Evolutionary conservation across 2,329 filamentous ascomycete genomes (phyloP), one percentile per base, ranked within the genome.

Genomic region (Fonsecaea nubica): DNA sequence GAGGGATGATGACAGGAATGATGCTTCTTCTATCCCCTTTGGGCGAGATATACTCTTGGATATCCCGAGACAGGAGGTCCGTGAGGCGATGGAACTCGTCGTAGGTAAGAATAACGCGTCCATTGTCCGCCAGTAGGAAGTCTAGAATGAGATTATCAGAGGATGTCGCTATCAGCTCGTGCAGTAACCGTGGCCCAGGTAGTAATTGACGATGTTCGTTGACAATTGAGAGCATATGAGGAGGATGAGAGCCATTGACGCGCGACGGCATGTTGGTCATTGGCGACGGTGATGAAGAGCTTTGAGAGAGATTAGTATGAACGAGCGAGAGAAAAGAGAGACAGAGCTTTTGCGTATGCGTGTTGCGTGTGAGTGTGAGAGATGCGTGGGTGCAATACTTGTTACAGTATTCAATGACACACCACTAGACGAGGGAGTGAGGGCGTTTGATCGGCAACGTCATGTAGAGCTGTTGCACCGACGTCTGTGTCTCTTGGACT

Each of bases 1-100:
- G 93, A 1, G 90, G 89, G 15, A 96, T 78, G 21, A 96, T 83
- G 2, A 97, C 80, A 0, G 93, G 93, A 42, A 97, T 83, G 40
- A 96, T 80, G 42, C 12, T 21, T 15, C 32, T 66, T 50, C 25
- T 40, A 45, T 32, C 62, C 9, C 21, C 55, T 62, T 48, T 67
- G 57, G 12, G 33, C 9, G 75, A 74, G 73, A 74, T 58, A 15
- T 48, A 58, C 13, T 38, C 18, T n/a, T 52, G 58, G 32, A 71
- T 69, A 32, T 67, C 63, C n/a, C 38, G 18, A 8, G 69, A 54
- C 18, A 71, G 45, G 57, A 72, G 64, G 53, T 75, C 73, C 65
- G 77, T 76, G 66, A 90, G 84, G 25, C 80, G 80, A 12, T 76
- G 72, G 45, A 71, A 71, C 9, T 88, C 78, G 9, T 75, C 63